phyloP scores from a whole-genome alignment of 148 eudicot genomes.

The Oxyria digyna region DNA sequence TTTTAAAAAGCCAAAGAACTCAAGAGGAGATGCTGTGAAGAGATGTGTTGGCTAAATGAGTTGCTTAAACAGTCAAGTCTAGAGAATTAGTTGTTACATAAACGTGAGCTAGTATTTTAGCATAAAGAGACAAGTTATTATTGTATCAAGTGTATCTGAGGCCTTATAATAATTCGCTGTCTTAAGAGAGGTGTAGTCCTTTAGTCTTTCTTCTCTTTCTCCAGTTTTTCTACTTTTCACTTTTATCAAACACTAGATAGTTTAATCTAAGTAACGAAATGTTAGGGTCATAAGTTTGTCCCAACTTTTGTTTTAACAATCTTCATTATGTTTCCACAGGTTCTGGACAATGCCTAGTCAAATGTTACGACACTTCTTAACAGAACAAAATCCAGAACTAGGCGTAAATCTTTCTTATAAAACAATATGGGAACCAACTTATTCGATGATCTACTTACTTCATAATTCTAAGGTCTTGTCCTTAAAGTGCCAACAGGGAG shows the following conservation, averaged over 20 bases:
- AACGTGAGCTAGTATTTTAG: no score
- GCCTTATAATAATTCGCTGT: neutral
- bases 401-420: neutral
- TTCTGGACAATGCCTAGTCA: neutral
- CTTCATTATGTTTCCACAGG: neutral
- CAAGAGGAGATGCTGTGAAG: neutral
- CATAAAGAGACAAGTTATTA: neutral
- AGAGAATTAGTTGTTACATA: neutral
- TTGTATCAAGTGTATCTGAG: neutral
- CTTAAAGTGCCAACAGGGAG: neutral
- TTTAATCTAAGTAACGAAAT: neutral
- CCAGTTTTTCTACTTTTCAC: neutral
- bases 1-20: neutral
- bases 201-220: neutral
- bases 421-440: neutral
- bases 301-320: neutral
- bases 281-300: neutral
- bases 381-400: neutral
- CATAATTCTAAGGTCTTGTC: neutral
- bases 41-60: neutral
- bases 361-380: neutral
- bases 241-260: neutral
- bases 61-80: neutral
- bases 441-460: neutral
- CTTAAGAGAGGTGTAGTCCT: neutral